phyloP scores from a whole-genome alignment of 257 asterid species.

The Solanum pennellii region DNA sequence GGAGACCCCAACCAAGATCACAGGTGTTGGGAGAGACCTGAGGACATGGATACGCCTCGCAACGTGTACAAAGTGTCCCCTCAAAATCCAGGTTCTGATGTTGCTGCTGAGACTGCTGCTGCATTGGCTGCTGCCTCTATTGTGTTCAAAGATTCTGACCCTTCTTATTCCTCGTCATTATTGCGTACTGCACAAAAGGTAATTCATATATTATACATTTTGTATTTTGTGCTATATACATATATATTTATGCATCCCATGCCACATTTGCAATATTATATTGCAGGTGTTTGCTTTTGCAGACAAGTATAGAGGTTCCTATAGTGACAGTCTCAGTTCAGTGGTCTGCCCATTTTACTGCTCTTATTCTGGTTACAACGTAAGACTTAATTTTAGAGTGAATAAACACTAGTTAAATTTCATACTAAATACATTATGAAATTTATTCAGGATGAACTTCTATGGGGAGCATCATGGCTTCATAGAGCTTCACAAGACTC shows the following conservation, averaged over 20 bases:
- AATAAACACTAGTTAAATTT: background rate
- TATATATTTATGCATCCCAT: background rate
- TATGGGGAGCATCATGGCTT: conserved; percentile 97
- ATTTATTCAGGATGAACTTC: conserved; percentile 55
- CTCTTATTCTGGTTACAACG: conserved; percentile 79
- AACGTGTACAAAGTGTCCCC: conserved; percentile 51
- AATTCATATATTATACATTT: no score
- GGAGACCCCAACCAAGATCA: conserved; percentile 79
- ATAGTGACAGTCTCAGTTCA: conserved; percentile 61
- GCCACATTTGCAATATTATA: background rate
- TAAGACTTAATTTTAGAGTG: conserved; percentile 10
- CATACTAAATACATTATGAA: no score
- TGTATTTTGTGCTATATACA: background rate
- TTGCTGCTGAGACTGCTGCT: conserved; percentile 90
- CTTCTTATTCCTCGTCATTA: conserved; percentile 44
- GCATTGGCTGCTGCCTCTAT: conserved; percentile 84
- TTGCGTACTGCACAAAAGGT: conserved; percentile 41
- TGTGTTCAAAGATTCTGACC: conserved; percentile 60
- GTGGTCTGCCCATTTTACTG: conserved; percentile 83
- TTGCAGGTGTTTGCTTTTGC: conserved; percentile 78
- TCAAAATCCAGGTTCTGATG: conserved; percentile 77
- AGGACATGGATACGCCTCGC: conserved; percentile 79
- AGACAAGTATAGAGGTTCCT: conserved; percentile 60
- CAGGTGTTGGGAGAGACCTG: conserved; percentile 77
- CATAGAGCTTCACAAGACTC: conserved; percentile 49